A percentile compares a stretch with the other conserved stretches of the same genome.
These are phyloP conservation scores for Sanghuangporus weigelae DNA, from an alignment of 1,284 basidiomycete species.

Conservation along the genomic window DNA sequence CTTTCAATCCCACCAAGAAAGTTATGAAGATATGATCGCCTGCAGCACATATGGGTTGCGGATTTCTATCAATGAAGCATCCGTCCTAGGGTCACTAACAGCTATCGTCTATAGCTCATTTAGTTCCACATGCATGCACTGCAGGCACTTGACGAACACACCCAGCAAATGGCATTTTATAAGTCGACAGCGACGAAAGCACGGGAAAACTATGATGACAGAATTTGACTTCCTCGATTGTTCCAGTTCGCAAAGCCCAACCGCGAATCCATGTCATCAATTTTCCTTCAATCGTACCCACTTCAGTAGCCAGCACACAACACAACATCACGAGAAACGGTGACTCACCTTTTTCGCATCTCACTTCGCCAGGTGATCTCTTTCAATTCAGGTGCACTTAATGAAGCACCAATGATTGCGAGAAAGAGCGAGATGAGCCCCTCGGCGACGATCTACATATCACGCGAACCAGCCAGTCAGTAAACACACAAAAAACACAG, in stretches of 20 bases:
- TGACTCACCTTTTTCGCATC: slow-evolving; percentile 69
- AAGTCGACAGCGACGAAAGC: background rate
- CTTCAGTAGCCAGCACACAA: background rate
- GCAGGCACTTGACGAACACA: no score
- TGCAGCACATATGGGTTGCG: no score
- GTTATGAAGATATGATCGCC: background rate
- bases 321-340: background rate
- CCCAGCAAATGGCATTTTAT: no score
- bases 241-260: slow-evolving; percentile 66
- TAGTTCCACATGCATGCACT: no score
- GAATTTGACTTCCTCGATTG: slow-evolving; percentile 46
- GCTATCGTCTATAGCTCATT: background rate
- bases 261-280: slow-evolving; percentile 77
- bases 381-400: slow-evolving; percentile 64
- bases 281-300: slow-evolving; percentile 41
- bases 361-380: slow-evolving; percentile 88
- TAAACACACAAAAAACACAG: background rate
- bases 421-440: slow-evolving; percentile 58
- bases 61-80: no score
- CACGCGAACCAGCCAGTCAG: background rate
- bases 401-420: slow-evolving; percentile 64
- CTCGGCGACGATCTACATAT: slow-evolving; percentile 64
- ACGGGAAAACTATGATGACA: background rate
- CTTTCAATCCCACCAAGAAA: no score
- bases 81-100: no score